phyloP scores from a whole-genome alignment of 192 early-diverging fungal species.

The Coemansia sp. region DNA sequence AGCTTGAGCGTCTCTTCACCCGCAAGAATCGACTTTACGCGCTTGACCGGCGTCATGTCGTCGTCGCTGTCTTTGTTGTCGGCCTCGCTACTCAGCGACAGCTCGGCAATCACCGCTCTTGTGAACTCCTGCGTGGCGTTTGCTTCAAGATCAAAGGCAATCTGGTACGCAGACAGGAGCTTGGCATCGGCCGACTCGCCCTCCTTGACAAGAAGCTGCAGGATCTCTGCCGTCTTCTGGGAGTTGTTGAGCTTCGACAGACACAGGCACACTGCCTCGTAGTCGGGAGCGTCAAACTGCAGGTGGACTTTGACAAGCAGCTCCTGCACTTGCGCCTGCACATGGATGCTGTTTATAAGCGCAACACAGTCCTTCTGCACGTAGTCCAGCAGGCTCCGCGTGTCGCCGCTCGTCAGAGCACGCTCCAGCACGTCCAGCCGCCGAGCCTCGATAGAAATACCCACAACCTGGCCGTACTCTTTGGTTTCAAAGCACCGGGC shows the following conservation, averaged over 20 bases:
- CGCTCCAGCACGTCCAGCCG: constrained; percentile 88
- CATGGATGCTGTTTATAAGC: constrained; percentile 62
- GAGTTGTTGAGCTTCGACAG: constrained; percentile 90
- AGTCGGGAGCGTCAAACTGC: constrained; percentile 75
- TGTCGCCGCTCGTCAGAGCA: constrained; percentile 71
- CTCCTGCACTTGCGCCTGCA: constrained; percentile 68
- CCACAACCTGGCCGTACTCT: constrained; percentile 84
- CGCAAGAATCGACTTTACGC: constrained; percentile 79
- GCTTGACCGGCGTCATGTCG: constrained; percentile 44
- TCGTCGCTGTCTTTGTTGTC: not conserved
- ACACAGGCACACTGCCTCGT: constrained; percentile 88
- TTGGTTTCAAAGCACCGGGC: constrained; percentile 81
- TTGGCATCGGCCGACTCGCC: constrained; percentile 62
- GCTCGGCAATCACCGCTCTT: constrained; percentile 66
- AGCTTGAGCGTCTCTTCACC: constrained; percentile 91
- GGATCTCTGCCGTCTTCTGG: constrained; percentile 66
- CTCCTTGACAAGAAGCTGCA: constrained; percentile 66
- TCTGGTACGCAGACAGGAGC: constrained; percentile 88
- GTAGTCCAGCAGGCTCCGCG: constrained; percentile 74
- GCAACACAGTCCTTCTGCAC: constrained; percentile 85
- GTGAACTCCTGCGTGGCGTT: constrained; percentile 97
- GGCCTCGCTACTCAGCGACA: constrained; percentile 34
- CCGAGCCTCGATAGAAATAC: constrained; percentile 91
- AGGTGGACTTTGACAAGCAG: constrained; percentile 52
- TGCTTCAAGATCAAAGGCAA: constrained; percentile 96